A percentile compares a stretch with the other conserved stretches of the same genome.
These are phyloP conservation scores for Erythrobasidium yunnanense DNA, from an alignment of 768 basidiomycete genomes.

Conservation along the genomic window DNA sequence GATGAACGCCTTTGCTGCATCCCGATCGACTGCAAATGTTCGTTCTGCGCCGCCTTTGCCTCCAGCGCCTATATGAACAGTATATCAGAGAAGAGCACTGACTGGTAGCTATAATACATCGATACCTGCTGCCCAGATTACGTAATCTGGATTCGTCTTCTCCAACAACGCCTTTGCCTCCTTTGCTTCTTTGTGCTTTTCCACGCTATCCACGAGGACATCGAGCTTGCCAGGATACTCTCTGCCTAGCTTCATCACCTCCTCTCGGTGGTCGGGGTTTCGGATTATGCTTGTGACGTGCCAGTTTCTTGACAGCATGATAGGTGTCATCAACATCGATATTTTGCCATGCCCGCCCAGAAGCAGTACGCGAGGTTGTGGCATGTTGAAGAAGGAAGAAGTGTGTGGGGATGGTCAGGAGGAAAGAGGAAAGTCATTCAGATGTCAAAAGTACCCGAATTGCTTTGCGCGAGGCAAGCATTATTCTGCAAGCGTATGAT, in stretches of 20 bases:
- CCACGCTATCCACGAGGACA: slow-evolving; percentile 14
- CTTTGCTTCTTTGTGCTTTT: neutral
- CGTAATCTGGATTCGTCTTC: neutral
- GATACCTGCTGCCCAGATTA: slow-evolving; percentile 12
- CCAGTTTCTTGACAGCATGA: slow-evolving; percentile 2
- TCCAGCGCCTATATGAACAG: neutral
- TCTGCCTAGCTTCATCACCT: neutral
- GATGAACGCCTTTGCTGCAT: slow-evolving; percentile 23
- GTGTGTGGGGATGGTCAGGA: too few species aligned
- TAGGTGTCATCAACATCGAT: neutral
- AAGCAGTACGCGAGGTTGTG: slow-evolving; percentile 5
- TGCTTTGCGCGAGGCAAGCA: too few species aligned
- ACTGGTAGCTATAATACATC: neutral
- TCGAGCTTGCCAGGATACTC: neutral
- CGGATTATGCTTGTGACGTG: neutral
- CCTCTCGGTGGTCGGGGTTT: neutral
- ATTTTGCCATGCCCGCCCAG: slow-evolving; percentile 22
- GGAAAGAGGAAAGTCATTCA: too few species aligned
- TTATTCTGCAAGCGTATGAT: too few species aligned
- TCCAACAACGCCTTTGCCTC: slow-evolving; percentile 7
- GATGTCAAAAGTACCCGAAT: too few species aligned
- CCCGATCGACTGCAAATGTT: slow-evolving; percentile 21
- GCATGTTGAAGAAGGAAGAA: neutral
- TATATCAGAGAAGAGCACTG: neutral
- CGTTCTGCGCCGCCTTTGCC: slow-evolving; percentile 16